Evolutionary conservation across 768 basidiomycete species (phyloP).

Genomic region (Mycena sanguinolenta): DNA sequence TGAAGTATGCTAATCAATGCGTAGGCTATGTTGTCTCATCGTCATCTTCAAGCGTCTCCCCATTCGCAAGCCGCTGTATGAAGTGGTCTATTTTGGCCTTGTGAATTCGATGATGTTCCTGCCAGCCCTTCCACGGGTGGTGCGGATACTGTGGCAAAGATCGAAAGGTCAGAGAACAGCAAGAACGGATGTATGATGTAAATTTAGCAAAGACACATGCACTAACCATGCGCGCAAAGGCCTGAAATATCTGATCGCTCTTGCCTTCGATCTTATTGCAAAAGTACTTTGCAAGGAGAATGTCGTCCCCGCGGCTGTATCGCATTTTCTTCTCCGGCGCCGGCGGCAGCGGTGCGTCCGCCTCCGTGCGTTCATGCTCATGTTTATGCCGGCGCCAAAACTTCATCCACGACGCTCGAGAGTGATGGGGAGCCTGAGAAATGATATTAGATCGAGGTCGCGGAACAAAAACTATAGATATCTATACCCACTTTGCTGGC

Average conservation of each 20-base stretch:
- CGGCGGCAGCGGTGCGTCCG: slow-evolving; percentile 77
- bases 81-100: slow-evolving; percentile 89
- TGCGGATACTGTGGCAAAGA: slow-evolving; percentile 74
- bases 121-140: slow-evolving; percentile 96
- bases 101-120: slow-evolving; percentile 91
- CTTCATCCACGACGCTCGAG: slow-evolving; percentile 95
- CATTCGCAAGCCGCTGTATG: slow-evolving; percentile 70
- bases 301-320: slow-evolving; percentile 84
- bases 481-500: slow-evolving; percentile 66
- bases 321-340: slow-evolving; percentile 92
- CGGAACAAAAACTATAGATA: slow-evolving; percentile 7
- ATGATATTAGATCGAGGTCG: slow-evolving; percentile 7
- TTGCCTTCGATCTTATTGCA: slow-evolving; percentile 81
- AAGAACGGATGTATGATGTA: background rate
- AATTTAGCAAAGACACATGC: slow-evolving; percentile 47
- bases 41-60: slow-evolving; percentile 61
- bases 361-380: slow-evolving; percentile 76
- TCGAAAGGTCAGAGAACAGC: background rate
- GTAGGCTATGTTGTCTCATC: slow-evolving; percentile 23
- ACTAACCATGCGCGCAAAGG: slow-evolving; percentile 78
- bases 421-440: slow-evolving; percentile 86
- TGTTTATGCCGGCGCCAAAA: slow-evolving; percentile 92
- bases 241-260: slow-evolving; percentile 87
- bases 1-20: background rate
- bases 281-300: slow-evolving; percentile 84